These are phyloP conservation scores for Dothiorella sarmentorum DNA, from an alignment of 2,329 filamentous ascomycete species.

Conservation along the genomic window DNA sequence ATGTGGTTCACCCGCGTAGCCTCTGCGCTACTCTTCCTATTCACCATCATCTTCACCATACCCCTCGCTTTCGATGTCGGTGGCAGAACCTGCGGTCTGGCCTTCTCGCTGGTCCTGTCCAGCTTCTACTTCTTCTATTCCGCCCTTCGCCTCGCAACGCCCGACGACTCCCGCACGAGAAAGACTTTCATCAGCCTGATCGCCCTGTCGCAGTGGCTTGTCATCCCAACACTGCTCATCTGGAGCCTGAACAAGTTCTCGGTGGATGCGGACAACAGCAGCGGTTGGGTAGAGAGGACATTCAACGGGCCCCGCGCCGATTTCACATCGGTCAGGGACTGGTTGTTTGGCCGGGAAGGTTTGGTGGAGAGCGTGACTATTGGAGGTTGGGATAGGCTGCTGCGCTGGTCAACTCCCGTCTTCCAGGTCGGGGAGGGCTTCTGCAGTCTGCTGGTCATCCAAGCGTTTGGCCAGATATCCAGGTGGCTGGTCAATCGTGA, in stretches of 20 bases:
- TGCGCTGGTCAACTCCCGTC: conserved; percentile 87
- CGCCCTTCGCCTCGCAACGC: conserved; percentile 72
- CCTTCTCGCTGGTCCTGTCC: conserved; percentile 86
- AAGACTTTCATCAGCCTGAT: conserved; percentile 67
- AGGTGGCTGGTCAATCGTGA: conserved; percentile 92
- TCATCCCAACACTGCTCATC: conserved; percentile 82
- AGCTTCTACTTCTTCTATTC: conserved; percentile 90
- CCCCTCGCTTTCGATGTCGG: conserved; percentile 98
- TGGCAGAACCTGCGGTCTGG: conserved; percentile 87
- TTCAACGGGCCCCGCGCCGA: conserved; percentile 63
- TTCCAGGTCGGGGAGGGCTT: conserved; percentile 96
- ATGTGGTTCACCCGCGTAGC: conserved; percentile 84
- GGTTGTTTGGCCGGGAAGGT: conserved; percentile 84
- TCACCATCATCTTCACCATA: conserved; percentile 91
- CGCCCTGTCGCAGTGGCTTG: conserved; percentile 76
- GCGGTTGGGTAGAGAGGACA: conserved; percentile 77
- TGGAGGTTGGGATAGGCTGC: conserved; percentile 80
- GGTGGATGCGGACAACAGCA: conserved; percentile 71
- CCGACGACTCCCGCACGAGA: conserved; percentile 72
- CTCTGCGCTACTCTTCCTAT: conserved; percentile 79
- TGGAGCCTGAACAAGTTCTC: conserved; percentile 96
- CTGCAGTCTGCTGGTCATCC: conserved; percentile 92
- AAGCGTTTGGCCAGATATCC: conserved; percentile 90
- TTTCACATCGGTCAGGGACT: conserved; percentile 69
- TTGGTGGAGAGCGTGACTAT: conserved; percentile 76